Conservation (phyloP, 192 early-diverging fungal species). For the Phycomyces nitens region DNA sequence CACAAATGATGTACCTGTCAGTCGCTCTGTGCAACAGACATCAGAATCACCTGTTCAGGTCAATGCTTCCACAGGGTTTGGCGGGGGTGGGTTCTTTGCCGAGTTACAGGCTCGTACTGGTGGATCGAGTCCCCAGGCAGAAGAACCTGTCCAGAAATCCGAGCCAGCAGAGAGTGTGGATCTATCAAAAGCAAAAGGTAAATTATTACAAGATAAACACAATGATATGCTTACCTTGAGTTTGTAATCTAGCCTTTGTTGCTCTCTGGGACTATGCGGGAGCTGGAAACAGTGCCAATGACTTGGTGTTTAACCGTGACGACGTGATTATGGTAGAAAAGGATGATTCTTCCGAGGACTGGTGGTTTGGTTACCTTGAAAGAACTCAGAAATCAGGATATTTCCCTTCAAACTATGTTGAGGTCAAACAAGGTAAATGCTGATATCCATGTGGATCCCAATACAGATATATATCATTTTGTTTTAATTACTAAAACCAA, state of each 20-base stretch:
- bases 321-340: slow-evolving; percentile 37
- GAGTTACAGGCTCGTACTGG: slow-evolving; percentile 49
- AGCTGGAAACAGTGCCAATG: slow-evolving; percentile 33
- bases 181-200: slow-evolving; percentile 15
- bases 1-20: not conserved
- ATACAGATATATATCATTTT: not conserved
- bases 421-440: slow-evolving; percentile 27
- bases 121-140: not conserved
- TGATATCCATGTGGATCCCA: not conserved
- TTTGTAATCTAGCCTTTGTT: slow-evolving; percentile 14
- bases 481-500: not conserved
- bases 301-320: slow-evolving; percentile 38
- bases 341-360: slow-evolving; percentile 37
- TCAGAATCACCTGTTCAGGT: slow-evolving; percentile 3
- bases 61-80: slow-evolving; percentile 27
- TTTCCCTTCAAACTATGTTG: slow-evolving; percentile 47
- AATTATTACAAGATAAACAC: not conserved
- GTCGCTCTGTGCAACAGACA: not conserved
- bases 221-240: not conserved
- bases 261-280: slow-evolving; percentile 40
- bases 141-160: not conserved
- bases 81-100: slow-evolving; percentile 59
- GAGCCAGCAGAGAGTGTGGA: not conserved
- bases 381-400: slow-evolving; percentile 37
- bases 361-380: slow-evolving; percentile 46